Evolutionary conservation across 306 rosid genomes (phyloP), one percentile per base, ranked within the genome.

Genomic region (Senna siamea): DNA sequence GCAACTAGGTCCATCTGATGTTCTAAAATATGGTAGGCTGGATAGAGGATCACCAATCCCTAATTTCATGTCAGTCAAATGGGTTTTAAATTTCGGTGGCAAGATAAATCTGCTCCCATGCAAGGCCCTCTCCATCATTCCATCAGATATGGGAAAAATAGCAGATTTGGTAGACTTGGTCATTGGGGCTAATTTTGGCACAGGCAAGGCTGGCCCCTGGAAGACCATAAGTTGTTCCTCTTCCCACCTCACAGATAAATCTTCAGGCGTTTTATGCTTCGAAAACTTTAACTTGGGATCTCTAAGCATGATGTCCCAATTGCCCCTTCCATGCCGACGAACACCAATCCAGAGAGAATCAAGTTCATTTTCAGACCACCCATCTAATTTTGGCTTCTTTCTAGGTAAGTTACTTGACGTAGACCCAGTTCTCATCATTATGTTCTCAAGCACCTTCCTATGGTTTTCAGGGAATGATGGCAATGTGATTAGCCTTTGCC

Each of bases 261-360:
- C 93, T 76, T 89, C 97, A 9, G 84, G 38, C 57, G 87, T 85
- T 78, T 86, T 91, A 57, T 85, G 78, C 87, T 82, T 89, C 0
- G 93, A 89, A 76, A 93, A 93, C 73, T 87, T 90, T 76, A 93
- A 79, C 73, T 88, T 87, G 23, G 90, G 88, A 81, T 93, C 96
- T 82, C 87, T 85, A 28, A 93, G 87, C 92, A 93, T 93, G 20
- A 79, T 75, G 69, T 89, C 96, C 98, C 98, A 93, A 72, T 93
- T 89, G 23, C 93, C 97, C 86, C 85, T 85, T n/a, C n/a, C n/a
- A 74, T 91, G 96, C 86, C 97, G 85, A 23, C 97, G 98, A 73
- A 93, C 92, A 79, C 98, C 98, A 48, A 93, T 87, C 98, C 97
- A 93, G 62, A 93, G 89, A 69, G 78, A 89, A 83, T 93, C 97